These are phyloP conservation scores for Xylaria sp. DNA, from an alignment of 2,329 filamentous ascomycete genomes.

Conservation along the genomic window DNA sequence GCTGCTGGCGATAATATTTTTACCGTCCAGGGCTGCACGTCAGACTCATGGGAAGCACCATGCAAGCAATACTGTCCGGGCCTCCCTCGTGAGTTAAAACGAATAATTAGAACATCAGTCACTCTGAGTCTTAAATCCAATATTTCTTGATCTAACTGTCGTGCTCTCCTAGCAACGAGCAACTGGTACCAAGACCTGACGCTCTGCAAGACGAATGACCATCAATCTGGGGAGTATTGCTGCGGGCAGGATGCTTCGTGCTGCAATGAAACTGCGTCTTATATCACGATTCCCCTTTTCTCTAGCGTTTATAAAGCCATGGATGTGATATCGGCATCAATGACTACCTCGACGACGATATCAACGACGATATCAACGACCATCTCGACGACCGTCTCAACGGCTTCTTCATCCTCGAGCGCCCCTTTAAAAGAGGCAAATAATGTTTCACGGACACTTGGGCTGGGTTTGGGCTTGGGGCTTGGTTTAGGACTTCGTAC, in stretches of 20 bases:
- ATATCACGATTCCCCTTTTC: constrained; percentile 28
- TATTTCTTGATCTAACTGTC: not conserved
- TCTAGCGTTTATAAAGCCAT: constrained; percentile 15
- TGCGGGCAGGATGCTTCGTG: constrained; percentile 38
- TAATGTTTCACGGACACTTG: constrained; percentile 23
- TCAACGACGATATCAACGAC: no score
- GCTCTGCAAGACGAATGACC: constrained; percentile 32
- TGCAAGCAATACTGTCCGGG: constrained; percentile 43
- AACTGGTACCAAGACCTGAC: constrained; percentile 35
- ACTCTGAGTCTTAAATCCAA: not conserved
- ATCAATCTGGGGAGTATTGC: constrained; percentile 31
- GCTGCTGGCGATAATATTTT: constrained; percentile 44
- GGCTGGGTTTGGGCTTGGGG: constrained; percentile 36
- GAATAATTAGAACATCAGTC: not conserved
- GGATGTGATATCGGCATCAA: not conserved
- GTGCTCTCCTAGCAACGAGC: constrained; percentile 5
- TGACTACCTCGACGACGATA: not conserved
- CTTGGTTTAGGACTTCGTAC: constrained; percentile 21
- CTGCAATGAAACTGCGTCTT: constrained; percentile 27
- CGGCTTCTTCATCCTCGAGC: not conserved
- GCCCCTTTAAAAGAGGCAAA: not conserved
- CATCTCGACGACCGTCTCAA: not conserved
- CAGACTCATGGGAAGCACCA: constrained; percentile 43
- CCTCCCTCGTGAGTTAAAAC: constrained; percentile 33
- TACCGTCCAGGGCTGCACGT: constrained; percentile 48